phyloP scores from a whole-genome alignment of 1,284 basidiomycete species.

The Leccinum solheimii region DNA sequence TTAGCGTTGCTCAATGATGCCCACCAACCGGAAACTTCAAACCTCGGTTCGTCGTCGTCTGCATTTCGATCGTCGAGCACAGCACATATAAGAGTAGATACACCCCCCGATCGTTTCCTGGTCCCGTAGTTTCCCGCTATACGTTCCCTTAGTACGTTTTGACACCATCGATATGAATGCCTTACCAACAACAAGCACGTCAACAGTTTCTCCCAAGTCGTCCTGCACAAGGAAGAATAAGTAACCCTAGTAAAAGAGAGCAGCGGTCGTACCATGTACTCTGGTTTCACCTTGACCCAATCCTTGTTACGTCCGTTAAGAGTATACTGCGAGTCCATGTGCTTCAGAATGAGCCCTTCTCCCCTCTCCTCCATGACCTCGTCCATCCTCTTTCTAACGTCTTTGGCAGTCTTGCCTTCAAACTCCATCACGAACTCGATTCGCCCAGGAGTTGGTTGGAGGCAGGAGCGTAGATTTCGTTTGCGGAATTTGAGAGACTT shows the following conservation, averaged over 20 bases:
- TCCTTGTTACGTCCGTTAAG: constrained; percentile 84
- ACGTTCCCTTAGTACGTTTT: neutral
- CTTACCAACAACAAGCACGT: constrained; percentile 83
- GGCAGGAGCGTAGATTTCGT: constrained; percentile 62
- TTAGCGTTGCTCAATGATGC: neutral
- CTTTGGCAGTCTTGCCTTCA: constrained; percentile 73
- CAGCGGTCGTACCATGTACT: constrained; percentile 73
- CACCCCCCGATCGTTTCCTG: constrained; percentile 74
- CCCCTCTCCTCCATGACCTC: constrained; percentile 80
- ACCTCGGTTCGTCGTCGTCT: constrained; percentile 64
- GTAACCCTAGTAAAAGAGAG: neutral
- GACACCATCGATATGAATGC: neutral
- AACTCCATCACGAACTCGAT: constrained; percentile 77
- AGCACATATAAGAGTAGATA: constrained; percentile 77
- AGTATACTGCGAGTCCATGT: constrained; percentile 74
- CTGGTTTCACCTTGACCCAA: constrained; percentile 95
- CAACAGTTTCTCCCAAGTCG: constrained; percentile 86
- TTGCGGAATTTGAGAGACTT: constrained; percentile 67
- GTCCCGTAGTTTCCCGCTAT: constrained; percentile 74
- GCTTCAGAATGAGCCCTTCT: constrained; percentile 91
- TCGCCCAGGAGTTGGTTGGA: constrained; percentile 69
- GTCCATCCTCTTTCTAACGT: constrained; percentile 78
- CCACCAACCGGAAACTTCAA: constrained; percentile 15
- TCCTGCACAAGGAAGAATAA: constrained; percentile 50
- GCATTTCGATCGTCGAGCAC: constrained; percentile 67